phyloP scores from a whole-genome alignment of 495 filamentous ascomycete species.

The Rusavskia elegans region DNA sequence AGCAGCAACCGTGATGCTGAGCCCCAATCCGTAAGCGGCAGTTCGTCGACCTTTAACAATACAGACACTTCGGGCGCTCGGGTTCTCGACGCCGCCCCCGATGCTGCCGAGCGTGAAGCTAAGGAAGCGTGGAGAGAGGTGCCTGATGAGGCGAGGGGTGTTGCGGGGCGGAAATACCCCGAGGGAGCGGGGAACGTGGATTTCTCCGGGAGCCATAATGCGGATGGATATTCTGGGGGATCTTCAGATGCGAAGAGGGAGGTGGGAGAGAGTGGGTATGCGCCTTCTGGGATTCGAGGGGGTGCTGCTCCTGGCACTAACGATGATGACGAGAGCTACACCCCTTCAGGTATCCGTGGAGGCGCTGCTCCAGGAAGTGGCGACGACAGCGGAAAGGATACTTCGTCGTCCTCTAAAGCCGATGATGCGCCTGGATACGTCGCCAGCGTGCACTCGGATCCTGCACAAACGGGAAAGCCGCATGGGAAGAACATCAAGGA shows the following conservation, averaged over 20 bases:
- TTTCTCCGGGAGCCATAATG: constrained; percentile 29
- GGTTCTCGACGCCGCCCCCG: constrained; percentile 31
- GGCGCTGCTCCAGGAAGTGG: constrained; percentile 8
- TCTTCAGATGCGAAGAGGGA: constrained; percentile 9
- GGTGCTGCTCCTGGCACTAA: constrained; percentile 6
- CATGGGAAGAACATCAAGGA: constrained; percentile 40
- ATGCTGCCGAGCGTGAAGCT: constrained; percentile 31
- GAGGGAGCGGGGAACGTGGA: constrained; percentile 33
- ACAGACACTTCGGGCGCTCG: constrained; percentile 37
- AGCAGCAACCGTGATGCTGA: constrained; percentile 32
- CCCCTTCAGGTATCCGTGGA: neutral
- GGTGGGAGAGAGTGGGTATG: constrained; percentile 20
- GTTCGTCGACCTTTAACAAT: constrained; percentile 36
- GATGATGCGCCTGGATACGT: constrained; percentile 31
- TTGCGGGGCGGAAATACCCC: constrained; percentile 23
- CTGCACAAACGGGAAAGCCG: constrained; percentile 27
- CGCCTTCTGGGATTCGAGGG: constrained; percentile 16
- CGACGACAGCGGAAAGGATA: constrained; percentile 3
- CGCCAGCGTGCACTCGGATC: constrained; percentile 18
- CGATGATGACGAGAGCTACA: neutral
- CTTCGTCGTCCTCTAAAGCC: constrained; percentile 19
- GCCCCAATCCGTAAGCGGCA: constrained; percentile 29
- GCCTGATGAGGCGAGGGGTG: constrained; percentile 5
- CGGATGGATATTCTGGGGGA: constrained; percentile 28
- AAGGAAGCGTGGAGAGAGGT: constrained; percentile 21